phyloP scores from a whole-genome alignment of 2,329 filamentous ascomycete genomes.

The Elsinoe necatrix region DNA sequence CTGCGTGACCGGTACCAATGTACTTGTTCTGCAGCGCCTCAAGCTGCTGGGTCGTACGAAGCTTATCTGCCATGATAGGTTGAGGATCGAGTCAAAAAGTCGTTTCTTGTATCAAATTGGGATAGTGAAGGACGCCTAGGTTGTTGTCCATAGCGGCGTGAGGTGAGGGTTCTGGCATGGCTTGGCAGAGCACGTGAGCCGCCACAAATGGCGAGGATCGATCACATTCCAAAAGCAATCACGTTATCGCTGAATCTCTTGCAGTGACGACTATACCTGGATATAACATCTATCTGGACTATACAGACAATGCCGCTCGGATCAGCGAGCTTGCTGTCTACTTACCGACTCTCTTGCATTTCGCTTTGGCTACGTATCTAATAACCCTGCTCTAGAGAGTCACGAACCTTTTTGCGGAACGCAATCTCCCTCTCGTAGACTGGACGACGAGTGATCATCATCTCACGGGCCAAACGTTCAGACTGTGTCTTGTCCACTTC shows the following conservation, averaged over 20 bases:
- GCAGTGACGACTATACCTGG: too few relatives aligned
- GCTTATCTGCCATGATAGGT: constrained; percentile 71
- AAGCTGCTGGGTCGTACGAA: constrained; percentile 94
- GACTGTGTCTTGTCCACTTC: background rate
- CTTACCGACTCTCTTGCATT: background rate
- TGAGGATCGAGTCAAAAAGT: too few relatives aligned
- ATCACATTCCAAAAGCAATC: too few relatives aligned
- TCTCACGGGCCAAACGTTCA: background rate
- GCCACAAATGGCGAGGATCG: background rate
- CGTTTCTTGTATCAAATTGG: too few relatives aligned
- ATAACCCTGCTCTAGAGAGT: background rate
- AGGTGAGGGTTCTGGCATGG: background rate
- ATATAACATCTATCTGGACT: too few relatives aligned
- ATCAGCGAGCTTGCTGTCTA: constrained; percentile 3
- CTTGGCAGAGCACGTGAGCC: background rate
- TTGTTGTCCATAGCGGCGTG: too few relatives aligned
- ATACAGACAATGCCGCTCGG: background rate
- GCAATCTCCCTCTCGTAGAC: background rate
- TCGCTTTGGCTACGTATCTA: background rate
- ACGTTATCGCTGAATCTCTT: too few relatives aligned
- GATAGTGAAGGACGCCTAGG: background rate
- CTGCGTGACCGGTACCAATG: constrained; percentile 89
- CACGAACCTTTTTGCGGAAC: background rate
- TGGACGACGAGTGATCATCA: constrained; percentile 1
- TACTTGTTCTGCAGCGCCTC: constrained; percentile 94